Evolutionary conservation across 306 rosid genomes (phyloP).

Genomic region (Boehmeria nivea): DNA sequence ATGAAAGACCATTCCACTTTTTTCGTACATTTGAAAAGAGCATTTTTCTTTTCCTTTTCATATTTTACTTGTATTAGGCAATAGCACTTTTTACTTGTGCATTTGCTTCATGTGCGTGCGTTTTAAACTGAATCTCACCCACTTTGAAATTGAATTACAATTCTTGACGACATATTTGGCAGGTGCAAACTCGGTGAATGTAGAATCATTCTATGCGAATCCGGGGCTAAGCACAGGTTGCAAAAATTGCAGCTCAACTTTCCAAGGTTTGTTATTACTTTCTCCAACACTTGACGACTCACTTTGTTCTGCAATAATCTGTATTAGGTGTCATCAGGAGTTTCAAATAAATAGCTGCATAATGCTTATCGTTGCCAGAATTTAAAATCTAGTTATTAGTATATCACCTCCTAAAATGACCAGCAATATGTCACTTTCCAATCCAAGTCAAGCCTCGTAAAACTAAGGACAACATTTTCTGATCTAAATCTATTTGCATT

Average conservation of each 20-base stretch:
- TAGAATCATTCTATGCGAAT: slow-evolving; percentile 75
- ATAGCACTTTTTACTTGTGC: no score
- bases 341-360: neutral
- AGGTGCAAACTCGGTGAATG: slow-evolving; percentile 89
- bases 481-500: neutral
- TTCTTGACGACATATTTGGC: slow-evolving; percentile 15
- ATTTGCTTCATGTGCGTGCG: no score
- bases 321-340: neutral
- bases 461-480: neutral
- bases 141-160: neutral
- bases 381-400: no score
- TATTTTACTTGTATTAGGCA: no score
- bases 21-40: no score
- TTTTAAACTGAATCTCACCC: no score
- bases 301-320: neutral
- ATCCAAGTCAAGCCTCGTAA: no score
- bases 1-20: no score
- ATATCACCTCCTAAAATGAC: no score
- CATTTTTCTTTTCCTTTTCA: no score
- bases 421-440: no score
- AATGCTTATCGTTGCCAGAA: no score
- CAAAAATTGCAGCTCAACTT: slow-evolving; percentile 90
- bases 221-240: slow-evolving; percentile 81
- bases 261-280: slow-evolving; percentile 57
- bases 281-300: neutral